These are phyloP conservation scores for Neonectria magnoliae DNA, from an alignment of 2,329 filamentous ascomycete species.

Conservation along the genomic window DNA sequence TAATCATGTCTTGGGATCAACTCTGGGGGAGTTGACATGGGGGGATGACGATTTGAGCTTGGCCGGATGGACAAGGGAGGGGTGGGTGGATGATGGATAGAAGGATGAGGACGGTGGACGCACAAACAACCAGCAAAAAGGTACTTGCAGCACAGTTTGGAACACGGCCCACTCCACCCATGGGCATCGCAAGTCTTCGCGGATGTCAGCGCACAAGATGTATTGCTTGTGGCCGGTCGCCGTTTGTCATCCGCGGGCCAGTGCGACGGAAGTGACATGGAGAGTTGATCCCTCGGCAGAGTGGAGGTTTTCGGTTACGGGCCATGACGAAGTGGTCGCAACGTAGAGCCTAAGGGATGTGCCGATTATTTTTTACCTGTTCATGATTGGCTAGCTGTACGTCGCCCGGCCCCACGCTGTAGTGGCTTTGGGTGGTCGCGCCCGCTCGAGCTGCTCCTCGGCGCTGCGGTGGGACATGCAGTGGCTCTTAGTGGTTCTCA, in stretches of 20 bases:
- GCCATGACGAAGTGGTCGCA: constrained; percentile 45
- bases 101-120: constrained; percentile 20
- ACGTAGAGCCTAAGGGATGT: constrained; percentile 42
- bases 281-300: constrained; percentile 40
- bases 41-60: constrained; percentile 15
- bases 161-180: constrained; percentile 27
- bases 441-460: constrained; percentile 20
- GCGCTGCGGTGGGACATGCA: constrained; percentile 5
- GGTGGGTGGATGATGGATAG: constrained; percentile 20
- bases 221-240: constrained; percentile 7
- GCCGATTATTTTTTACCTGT: constrained; percentile 43
- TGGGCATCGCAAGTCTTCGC: not conserved
- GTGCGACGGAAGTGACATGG: constrained; percentile 23
- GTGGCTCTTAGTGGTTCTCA: constrained; percentile 4
- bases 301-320: constrained; percentile 45
- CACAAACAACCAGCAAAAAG: constrained; percentile 11
- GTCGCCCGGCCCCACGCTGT: constrained; percentile 15
- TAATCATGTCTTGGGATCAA: constrained; percentile 6
- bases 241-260: constrained; percentile 19
- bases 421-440: constrained; percentile 22
- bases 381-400: constrained; percentile 26
- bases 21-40: constrained; percentile 26
- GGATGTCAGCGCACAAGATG: constrained; percentile 4
- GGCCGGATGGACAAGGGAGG: constrained; percentile 19
- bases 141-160: constrained; percentile 35